Evolutionary conservation across 306 rosid species (phyloP).

Genomic region (Glycyrrhiza uralensis): DNA sequence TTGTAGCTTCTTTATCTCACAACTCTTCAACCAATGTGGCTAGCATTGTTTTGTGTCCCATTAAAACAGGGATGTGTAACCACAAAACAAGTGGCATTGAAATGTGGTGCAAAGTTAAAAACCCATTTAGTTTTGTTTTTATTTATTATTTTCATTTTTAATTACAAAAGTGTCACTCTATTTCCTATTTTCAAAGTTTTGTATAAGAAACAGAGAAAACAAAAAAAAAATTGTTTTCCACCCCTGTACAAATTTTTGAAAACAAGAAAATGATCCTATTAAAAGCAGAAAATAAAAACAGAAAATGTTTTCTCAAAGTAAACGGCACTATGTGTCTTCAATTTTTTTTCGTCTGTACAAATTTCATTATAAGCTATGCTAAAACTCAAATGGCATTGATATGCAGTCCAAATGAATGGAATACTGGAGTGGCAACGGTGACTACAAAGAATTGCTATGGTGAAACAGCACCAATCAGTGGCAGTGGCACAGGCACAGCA

Average conservation of each 20-base stretch:
- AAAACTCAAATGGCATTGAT: background rate
- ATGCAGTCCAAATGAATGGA: constrained; percentile 85
- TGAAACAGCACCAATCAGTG: constrained; percentile 60
- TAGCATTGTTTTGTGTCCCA: background rate
- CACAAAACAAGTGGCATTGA: background rate
- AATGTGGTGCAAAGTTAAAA: background rate
- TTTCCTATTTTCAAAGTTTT: too few species aligned
- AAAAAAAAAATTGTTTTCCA: too few species aligned
- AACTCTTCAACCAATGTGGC: background rate
- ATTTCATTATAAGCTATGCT: background rate
- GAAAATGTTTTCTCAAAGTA: too few species aligned
- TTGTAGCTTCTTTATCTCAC: background rate
- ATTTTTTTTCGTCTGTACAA: too few species aligned
- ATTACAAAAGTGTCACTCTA: too few species aligned
- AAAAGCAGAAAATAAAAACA: too few species aligned
- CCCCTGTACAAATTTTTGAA: too few species aligned
- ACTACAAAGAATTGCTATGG: constrained; percentile 77
- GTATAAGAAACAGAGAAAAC: too few species aligned
- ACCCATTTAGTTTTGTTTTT: too few species aligned
- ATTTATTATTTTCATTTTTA: too few species aligned
- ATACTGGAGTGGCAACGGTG: constrained; percentile 30
- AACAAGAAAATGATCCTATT: too few species aligned
- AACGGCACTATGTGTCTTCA: too few species aligned
- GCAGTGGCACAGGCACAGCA: constrained; percentile 40
- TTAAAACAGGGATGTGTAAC: background rate